A percentile compares a stretch with the other conserved stretches of the same genome.
These are phyloP conservation scores for Penicillium sp. DNA, from an alignment of 2,329 filamentous ascomycete species.

Conservation along the genomic window DNA sequence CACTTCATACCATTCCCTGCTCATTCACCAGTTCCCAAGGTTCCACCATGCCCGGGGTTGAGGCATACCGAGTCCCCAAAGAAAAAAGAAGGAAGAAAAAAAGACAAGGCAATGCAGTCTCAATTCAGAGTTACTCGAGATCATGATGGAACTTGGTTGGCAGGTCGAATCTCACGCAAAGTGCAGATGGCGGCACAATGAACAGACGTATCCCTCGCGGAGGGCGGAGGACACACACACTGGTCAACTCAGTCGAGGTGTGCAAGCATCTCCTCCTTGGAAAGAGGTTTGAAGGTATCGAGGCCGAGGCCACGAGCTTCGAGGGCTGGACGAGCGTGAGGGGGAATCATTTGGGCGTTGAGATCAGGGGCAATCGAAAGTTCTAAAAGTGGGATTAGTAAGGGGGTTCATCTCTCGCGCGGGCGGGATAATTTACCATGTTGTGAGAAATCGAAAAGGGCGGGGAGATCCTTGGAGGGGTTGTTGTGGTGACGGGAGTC, in stretches of 20 bases:
- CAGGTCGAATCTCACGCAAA: constrained; percentile 23
- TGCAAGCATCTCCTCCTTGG: constrained; percentile 96
- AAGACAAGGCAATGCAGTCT: constrained; percentile 28
- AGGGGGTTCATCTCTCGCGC: neutral
- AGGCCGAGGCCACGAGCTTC: constrained; percentile 80
- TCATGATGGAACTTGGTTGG: constrained; percentile 17
- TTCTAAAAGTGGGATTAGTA: constrained; percentile 57
- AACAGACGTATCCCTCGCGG: constrained; percentile 39
- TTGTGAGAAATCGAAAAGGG: constrained; percentile 86
- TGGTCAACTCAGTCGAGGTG: constrained; percentile 76
- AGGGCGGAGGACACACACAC: constrained; percentile 30
- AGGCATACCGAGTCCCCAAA: constrained; percentile 11
- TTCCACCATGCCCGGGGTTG: neutral
- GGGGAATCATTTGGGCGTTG: constrained; percentile 83
- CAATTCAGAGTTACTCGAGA: constrained; percentile 28
- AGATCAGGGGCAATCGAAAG: constrained; percentile 89
- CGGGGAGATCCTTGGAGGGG: constrained; percentile 75
- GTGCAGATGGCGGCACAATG: constrained; percentile 36
- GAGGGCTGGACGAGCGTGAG: constrained; percentile 73
- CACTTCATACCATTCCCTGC: constrained; percentile 11
- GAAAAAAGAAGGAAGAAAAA: constrained; percentile 12
- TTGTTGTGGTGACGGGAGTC: constrained; percentile 89
- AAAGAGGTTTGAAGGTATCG: constrained; percentile 86
- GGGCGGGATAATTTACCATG: constrained; percentile 65
- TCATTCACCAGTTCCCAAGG: neutral